Evolutionary conservation across 108 stramenopile species (phyloP).

Genomic region (Pseudonitzschia pungens): DNA sequence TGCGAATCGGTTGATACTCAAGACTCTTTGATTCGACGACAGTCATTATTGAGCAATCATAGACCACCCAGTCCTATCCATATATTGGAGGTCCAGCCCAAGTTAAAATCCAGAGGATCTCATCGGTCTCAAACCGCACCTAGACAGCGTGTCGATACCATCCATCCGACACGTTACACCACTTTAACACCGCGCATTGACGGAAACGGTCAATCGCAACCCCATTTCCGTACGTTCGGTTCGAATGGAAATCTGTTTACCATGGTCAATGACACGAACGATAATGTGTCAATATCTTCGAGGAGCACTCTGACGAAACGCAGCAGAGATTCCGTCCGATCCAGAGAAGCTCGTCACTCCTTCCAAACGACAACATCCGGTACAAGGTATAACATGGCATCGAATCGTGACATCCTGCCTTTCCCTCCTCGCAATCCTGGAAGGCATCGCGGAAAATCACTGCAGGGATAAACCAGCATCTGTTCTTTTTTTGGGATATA

Average conservation of each 20-base stretch:
- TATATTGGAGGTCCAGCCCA: constrained; percentile 16
- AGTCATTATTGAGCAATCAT: constrained; percentile 4
- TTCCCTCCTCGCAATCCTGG: too few relatives aligned
- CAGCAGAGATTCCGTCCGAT: not conserved
- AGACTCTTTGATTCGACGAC: constrained; percentile 14
- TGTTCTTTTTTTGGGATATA: too few relatives aligned
- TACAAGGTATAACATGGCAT: too few relatives aligned
- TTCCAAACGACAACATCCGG: too few relatives aligned
- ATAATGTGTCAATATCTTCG: not conserved
- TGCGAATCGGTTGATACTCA: constrained; percentile 1
- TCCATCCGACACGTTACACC: constrained; percentile 1
- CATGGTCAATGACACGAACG: too few relatives aligned
- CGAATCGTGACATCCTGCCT: too few relatives aligned
- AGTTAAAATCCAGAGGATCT: not conserved
- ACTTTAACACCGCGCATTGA: constrained; percentile 6
- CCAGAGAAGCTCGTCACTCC: not conserved
- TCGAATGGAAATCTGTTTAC: not conserved
- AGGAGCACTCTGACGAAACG: constrained; percentile 6
- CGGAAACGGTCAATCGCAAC: not conserved
- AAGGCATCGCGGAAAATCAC: too few relatives aligned
- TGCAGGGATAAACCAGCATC: too few relatives aligned
- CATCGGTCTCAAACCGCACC: constrained; percentile 36
- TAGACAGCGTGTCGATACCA: constrained; percentile 23
- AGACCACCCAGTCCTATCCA: constrained; percentile 10
- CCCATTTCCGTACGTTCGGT: not conserved